Base-by-base conservation (phyloP, 2,329 filamentous ascomycete genomes). In the Aspergillus japonicus region DNA sequence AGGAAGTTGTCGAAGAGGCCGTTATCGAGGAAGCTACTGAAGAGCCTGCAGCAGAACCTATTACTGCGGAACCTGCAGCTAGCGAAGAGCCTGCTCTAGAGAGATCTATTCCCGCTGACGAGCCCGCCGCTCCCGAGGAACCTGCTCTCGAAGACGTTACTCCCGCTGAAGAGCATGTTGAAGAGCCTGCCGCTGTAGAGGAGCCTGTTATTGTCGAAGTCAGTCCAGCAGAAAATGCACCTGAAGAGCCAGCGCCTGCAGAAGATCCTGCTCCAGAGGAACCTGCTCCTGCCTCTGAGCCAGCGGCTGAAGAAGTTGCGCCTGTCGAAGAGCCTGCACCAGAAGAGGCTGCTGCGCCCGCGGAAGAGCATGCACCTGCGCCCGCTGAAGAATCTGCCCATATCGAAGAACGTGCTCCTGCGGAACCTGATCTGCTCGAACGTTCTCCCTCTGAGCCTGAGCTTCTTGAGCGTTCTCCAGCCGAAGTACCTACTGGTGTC, bases 91-190 rank as follows among this genome's bases (percentile, higher is more conserved):
- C 59, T 51, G 29, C 63, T 44, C 60, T 24, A 64, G 64, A 53
- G 60, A 65, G 24, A 56, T 49, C n/a, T 29, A 29, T 29, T 29
- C 26, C 63, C 10, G 54, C 55, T n/a, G 66, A 70, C 47, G 66
- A 64, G 23, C 42, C 60, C 5, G 49, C 65, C 31, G 55, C 54
- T 21, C 65, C 49, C 47, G 63, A 69, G 50, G 61, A 65, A 50
- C 24, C 58, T 21, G 26, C 60, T 19, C 23, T 48, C 16, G 60
- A 54, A 47, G 58, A 61, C 39, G n/a, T 54, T n/a, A 11, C 47
- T 23, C 50, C 26, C 23, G 57, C 19, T 5, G 62, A 62, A n/a
- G 62, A 64, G 23, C 54, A 31, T 19, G 58, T 35, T 12, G 57
- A 61, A 11, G 63, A 64, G n/a, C 31, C 54, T 21, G n/a, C 59